A percentile compares a stretch with the other conserved stretches of the same genome.
Evolutionary conservation across 768 basidiomycete genomes (phyloP).

Genomic region (Lactarius sp.): DNA sequence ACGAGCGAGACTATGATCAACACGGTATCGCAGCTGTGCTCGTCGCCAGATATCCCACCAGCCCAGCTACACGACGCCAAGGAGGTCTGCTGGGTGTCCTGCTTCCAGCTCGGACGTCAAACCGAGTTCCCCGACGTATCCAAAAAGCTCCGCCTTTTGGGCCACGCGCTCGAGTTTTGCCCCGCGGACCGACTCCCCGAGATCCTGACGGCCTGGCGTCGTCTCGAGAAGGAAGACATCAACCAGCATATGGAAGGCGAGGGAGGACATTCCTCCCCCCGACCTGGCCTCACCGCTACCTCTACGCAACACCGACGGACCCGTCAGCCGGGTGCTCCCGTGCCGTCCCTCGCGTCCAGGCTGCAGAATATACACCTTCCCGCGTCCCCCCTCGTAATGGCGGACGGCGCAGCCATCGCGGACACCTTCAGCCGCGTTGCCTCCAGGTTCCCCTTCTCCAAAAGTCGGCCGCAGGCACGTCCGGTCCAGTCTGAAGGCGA

Average conservation of each 20-base stretch:
- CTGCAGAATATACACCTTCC: constrained; percentile 68
- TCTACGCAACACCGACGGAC: constrained; percentile 10
- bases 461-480: constrained; percentile 38
- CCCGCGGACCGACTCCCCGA: constrained; percentile 75
- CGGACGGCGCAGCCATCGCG: constrained; percentile 77
- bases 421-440: constrained; percentile 66
- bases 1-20: constrained; percentile 68
- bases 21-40: constrained; percentile 47
- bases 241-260: constrained; percentile 43
- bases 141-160: constrained; percentile 66
- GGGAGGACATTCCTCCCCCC: no score
- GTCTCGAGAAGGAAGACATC: constrained; percentile 62
- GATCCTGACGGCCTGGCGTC: constrained; percentile 73
- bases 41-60: constrained; percentile 31
- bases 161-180: constrained; percentile 80
- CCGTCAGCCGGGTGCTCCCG: constrained; percentile 9
- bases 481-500: constrained; percentile 51
- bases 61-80: constrained; percentile 52
- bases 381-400: constrained; percentile 59
- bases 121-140: constrained; percentile 64
- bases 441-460: constrained; percentile 21
- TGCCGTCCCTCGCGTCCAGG: constrained; percentile 49
- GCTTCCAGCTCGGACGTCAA: constrained; percentile 83
- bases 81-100: constrained; percentile 87
- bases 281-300: constrained; percentile 31